Percentiles rank a stretch among this genome's conserved stretches.
These are phyloP conservation scores for Nematocida sp. DNA, from an alignment of 371 early-diverging fungal species.

Conservation along the genomic window DNA sequence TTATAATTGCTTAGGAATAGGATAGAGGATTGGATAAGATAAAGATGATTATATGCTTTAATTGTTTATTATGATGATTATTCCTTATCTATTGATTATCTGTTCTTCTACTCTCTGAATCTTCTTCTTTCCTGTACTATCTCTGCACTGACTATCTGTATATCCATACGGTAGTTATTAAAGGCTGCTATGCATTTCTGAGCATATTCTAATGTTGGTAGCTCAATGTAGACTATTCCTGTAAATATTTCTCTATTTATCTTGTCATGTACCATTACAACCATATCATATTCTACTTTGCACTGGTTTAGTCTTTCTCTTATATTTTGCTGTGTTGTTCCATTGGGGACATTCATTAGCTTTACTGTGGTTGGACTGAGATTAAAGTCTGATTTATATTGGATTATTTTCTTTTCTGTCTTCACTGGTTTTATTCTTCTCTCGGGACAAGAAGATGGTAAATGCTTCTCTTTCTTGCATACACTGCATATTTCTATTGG, in stretches of 20 bases:
- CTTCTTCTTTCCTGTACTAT: slow-evolving; percentile 13
- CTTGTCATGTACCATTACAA: slow-evolving; percentile 20
- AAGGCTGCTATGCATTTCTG: slow-evolving; percentile 24
- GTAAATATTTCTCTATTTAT: slow-evolving; percentile 19
- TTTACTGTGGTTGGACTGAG: slow-evolving; percentile 42
- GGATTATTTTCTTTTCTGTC: not conserved
- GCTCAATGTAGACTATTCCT: slow-evolving; percentile 37
- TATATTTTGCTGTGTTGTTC: not conserved
- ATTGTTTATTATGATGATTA: too few species aligned
- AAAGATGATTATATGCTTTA: too few species aligned
- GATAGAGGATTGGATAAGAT: too few species aligned
- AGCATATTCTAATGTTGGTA: slow-evolving; percentile 37
- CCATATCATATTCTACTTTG: not conserved
- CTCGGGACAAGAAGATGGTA: slow-evolving; percentile 39
- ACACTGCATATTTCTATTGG: not conserved
- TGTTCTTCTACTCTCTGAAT: not conserved
- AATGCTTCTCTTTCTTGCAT: slow-evolving; percentile 28
- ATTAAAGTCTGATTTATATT: not conserved
- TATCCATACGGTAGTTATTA: slow-evolving; percentile 31
- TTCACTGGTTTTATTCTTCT: not conserved
- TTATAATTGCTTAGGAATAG: too few species aligned
- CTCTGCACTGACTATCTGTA: slow-evolving; percentile 36
- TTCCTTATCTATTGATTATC: too few species aligned
- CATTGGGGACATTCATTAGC: slow-evolving; percentile 23
- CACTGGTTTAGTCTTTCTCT: slow-evolving; percentile 5